Evolutionary conservation across 2,329 filamentous ascomycete species (phyloP), one percentile per base, ranked within the genome.

Genomic region (Tolypocladium pustulatum): DNA sequence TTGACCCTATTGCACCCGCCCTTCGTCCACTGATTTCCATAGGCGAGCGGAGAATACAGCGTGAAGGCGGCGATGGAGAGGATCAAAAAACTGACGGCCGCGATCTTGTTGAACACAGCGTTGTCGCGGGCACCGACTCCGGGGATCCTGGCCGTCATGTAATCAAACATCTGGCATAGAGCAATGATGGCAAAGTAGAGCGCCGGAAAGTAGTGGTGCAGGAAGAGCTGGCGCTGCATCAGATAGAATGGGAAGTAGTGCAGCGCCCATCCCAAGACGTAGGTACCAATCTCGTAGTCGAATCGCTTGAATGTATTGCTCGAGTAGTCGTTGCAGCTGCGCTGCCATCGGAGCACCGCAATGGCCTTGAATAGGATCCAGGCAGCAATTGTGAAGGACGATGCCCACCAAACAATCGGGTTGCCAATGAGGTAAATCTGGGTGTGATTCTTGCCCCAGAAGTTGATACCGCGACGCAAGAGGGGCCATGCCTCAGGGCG

Each of bases 221-320:
- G 80, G 82, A 99, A 99, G 40, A 99, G 86, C 76, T 99, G 94
- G 66, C 94, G 91, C 71, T 94, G 86, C 94, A 99, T 97, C 59
- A 99, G 83, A 78, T 86, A 99, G 79, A 99, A 99, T 13, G 94
- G 94, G 80, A 99, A 97, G 79, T 97, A 99, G 76, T 99, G 94
- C 73, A 99, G 88, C 54, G 90, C 91, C 94, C 94, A 99, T 65
- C 89, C 94, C 10, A 99, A 83, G 37, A 97, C 88, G 22, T 86
- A 91, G 57, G 86, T 90, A 61, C 94, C 94, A 60, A 97, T 85
- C 75, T 99, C 94, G 70, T 97, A 97, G 75, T 97, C 94, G 72
- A 97, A 99, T 59, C 94, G 90, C 78, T 96, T 96, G 81, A 97
- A 96, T 43, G 83, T 88, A 55, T 85, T 73, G 71, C 88, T 86